These are phyloP conservation scores for Combretum micranthum DNA, from an alignment of 345 rosid species.

Conservation along the genomic window DNA sequence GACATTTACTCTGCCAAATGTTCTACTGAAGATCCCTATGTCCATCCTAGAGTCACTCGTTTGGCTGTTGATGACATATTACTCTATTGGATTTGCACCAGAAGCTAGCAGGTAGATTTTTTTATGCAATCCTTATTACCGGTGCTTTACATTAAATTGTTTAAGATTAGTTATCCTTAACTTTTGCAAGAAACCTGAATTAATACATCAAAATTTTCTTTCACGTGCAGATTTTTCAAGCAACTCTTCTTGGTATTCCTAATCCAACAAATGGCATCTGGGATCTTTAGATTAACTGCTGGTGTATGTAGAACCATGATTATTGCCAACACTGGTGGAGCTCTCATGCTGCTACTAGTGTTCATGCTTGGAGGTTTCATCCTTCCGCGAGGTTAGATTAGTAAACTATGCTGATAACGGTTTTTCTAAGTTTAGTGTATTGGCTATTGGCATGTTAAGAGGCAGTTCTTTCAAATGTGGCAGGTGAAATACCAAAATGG, in stretches of 20 bases:
- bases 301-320: conserved; percentile 73
- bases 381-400: conserved; percentile 47
- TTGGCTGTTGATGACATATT: conserved; percentile 63
- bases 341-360: conserved; percentile 55
- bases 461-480: conserved; percentile 5
- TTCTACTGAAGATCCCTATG: conserved; percentile 56
- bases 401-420: neutral
- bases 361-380: conserved; percentile 89
- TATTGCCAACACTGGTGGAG: conserved; percentile 76
- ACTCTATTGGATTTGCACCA: conserved; percentile 67
- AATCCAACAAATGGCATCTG: conserved; percentile 83
- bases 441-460: neutral
- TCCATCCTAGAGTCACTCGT: conserved; percentile 62
- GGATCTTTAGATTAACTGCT: conserved; percentile 58
- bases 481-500: conserved; percentile 72
- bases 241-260: conserved; percentile 50
- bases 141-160: neutral
- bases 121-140: neutral
- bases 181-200: neutral
- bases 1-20: conserved; percentile 69
- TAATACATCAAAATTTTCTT: too few species aligned
- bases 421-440: neutral
- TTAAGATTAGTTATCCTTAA: neutral
- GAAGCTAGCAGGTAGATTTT: conserved; percentile 54
- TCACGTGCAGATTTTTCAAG: conserved; percentile 70